Conservation (phyloP, 768 basidiomycete genomes). For the Serpula lacrymans region DNA sequence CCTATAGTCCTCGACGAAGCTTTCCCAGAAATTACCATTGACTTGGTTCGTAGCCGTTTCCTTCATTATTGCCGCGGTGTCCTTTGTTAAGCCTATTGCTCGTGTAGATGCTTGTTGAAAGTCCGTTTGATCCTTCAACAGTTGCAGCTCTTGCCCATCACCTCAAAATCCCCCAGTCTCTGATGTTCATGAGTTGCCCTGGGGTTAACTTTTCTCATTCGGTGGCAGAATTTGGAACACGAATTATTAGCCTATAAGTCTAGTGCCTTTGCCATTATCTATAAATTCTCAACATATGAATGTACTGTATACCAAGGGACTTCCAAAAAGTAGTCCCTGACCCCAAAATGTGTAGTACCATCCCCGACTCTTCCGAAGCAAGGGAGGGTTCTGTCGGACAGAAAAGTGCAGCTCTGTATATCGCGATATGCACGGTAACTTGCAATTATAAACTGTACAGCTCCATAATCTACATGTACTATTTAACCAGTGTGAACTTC, state of each 20-base stretch:
- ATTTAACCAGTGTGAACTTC: too few relatives aligned
- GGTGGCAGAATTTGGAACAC: constrained; percentile 49
- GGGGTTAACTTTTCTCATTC: constrained; percentile 39
- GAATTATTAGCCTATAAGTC: constrained; percentile 45
- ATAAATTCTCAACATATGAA: too few relatives aligned
- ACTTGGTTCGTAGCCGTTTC: constrained; percentile 39
- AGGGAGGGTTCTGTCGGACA: too few relatives aligned
- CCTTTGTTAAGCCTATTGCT: not conserved
- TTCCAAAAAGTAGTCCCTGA: too few relatives aligned
- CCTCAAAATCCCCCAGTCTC: constrained; percentile 46
- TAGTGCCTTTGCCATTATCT: too few relatives aligned
- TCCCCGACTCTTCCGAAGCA: too few relatives aligned
- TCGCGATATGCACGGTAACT: too few relatives aligned
- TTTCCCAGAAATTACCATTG: constrained; percentile 63
- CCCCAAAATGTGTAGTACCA: too few relatives aligned
- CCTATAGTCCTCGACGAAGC: constrained; percentile 53
- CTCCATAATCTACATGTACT: too few relatives aligned
- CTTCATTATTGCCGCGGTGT: not conserved
- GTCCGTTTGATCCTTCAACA: constrained; percentile 40
- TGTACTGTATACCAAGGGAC: too few relatives aligned
- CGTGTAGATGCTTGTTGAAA: constrained; percentile 43
- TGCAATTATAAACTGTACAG: too few relatives aligned
- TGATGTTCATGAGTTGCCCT: constrained; percentile 66
- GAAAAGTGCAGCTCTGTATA: too few relatives aligned
- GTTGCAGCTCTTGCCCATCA: constrained; percentile 48